Evolutionary conservation across 352 stramenopile genomes (phyloP).

Genomic region (Phytopythium sindhum): DNA sequence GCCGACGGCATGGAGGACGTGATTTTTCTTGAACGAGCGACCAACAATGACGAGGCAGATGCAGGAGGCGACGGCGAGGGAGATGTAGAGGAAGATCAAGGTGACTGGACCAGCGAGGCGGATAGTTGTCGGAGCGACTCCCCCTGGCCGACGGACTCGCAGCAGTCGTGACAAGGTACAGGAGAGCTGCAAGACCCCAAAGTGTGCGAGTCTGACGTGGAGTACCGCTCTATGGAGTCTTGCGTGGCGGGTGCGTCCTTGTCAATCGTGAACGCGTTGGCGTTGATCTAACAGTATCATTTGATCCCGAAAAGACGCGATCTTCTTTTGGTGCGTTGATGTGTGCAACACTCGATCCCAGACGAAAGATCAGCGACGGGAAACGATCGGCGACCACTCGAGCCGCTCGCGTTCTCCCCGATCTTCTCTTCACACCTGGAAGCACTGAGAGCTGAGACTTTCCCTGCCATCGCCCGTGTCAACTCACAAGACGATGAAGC

Average conservation of each 20-base stretch:
- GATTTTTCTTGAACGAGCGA: background rate
- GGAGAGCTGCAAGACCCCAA: background rate
- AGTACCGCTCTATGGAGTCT: background rate
- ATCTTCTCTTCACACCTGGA: background rate
- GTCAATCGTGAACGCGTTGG: background rate
- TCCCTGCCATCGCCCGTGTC: background rate
- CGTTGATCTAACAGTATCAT: background rate
- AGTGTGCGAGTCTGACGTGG: background rate
- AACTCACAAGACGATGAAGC: background rate
- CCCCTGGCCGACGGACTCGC: background rate
- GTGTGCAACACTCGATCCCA: no score
- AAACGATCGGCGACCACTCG: background rate
- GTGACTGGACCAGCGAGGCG: background rate
- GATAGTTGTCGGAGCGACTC: background rate
- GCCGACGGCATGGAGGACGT: background rate
- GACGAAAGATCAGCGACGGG: background rate
- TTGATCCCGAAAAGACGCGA: background rate
- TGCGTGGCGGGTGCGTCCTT: background rate
- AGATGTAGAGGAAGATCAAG: background rate
- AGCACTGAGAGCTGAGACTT: background rate
- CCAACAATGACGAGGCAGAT: background rate
- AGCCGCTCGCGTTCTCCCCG: background rate
- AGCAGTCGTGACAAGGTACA: background rate
- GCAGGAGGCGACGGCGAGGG: background rate
- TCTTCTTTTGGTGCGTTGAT: constrained; percentile 1